phyloP scores from a whole-genome alignment of 768 basidiomycete species.

The Russula emetica region DNA sequence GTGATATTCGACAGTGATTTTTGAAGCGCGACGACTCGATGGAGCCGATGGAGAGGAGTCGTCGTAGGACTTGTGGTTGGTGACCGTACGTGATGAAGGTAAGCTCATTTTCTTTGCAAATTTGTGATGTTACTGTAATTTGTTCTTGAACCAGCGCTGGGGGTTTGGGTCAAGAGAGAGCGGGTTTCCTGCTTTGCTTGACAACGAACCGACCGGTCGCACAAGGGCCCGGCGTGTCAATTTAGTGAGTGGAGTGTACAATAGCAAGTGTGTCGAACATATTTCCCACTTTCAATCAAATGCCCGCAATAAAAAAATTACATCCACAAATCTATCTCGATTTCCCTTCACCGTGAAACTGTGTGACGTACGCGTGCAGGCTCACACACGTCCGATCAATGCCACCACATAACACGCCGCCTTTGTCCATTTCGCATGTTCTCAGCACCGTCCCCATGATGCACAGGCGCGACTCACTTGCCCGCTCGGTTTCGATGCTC shows the following conservation, averaged over 20 bases:
- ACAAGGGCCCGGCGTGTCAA: background rate
- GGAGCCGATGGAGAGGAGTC: constrained; percentile 17
- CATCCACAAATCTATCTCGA: constrained; percentile 2
- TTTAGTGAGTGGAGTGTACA: background rate
- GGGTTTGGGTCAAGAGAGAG: background rate
- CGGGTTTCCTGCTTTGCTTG: background rate
- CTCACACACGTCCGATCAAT: background rate
- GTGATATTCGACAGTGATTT: constrained; percentile 64
- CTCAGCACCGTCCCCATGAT: constrained; percentile 21
- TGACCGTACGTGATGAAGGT: constrained; percentile 24
- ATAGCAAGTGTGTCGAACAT: background rate
- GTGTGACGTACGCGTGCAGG: background rate
- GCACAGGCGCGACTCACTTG: constrained; percentile 9
- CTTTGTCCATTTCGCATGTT: constrained; percentile 9
- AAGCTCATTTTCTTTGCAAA: constrained; percentile 22
- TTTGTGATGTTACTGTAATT: constrained; percentile 8
- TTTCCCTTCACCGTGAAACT: background rate
- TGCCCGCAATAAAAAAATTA: background rate
- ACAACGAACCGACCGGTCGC: constrained; percentile 14
- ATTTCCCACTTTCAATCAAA: background rate
- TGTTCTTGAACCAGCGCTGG: constrained; percentile 2
- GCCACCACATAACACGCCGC: background rate
- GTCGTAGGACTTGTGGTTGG: constrained; percentile 28
- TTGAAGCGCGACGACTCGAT: constrained; percentile 25
- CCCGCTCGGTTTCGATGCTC: background rate